Conservation (phyloP, 148 eudicot genomes). For the Vaccinium corymbosum region DNA sequence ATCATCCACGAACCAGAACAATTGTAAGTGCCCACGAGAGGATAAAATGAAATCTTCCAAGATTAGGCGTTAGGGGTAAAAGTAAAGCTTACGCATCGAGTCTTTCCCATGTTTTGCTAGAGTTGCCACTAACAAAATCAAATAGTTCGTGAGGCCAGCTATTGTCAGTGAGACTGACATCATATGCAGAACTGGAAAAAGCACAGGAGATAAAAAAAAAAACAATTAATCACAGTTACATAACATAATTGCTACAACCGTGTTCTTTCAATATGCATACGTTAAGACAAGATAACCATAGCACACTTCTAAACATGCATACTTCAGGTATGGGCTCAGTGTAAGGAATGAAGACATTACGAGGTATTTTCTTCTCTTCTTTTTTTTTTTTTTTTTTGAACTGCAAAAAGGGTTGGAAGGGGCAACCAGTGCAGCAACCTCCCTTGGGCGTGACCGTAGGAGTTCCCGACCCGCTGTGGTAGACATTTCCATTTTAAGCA, state of each 20-base stretch:
- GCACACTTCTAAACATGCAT: background rate
- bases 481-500: background rate
- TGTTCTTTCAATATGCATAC: background rate
- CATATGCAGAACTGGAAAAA: constrained; percentile 45
- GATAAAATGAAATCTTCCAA: background rate
- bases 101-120: constrained; percentile 57
- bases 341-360: background rate
- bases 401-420: too few relatives aligned
- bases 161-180: constrained; percentile 51
- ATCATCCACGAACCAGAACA: constrained; percentile 8
- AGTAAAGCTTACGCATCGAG: constrained; percentile 47
- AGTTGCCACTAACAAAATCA: constrained; percentile 49
- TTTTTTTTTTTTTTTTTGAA: too few relatives aligned
- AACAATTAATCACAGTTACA: background rate
- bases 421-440: too few relatives aligned
- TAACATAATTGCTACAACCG: background rate
- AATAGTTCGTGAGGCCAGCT: constrained; percentile 49
- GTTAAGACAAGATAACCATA: background rate
- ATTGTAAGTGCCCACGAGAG: background rate
- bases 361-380: background rate
- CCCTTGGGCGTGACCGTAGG: too few relatives aligned
- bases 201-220: background rate
- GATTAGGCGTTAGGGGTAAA: background rate
- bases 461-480: too few relatives aligned
- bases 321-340: background rate